Evolutionary conservation across 208 protist genomes (phyloP).

Genomic region (Balamuthia mandrillaris): DNA sequence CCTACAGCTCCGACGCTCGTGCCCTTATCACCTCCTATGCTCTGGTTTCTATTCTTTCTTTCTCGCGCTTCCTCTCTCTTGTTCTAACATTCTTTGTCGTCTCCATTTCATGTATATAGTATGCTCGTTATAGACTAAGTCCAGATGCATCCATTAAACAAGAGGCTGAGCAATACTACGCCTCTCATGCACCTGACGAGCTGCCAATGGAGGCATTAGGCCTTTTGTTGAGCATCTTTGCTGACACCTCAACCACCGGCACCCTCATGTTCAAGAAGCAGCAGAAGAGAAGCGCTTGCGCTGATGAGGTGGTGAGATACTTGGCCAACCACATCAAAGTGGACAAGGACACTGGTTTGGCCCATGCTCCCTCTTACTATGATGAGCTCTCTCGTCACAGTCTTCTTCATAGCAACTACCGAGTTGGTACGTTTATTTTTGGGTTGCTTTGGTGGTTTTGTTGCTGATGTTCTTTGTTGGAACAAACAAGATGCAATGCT

Average conservation of each 20-base stretch:
- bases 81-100: too few species aligned
- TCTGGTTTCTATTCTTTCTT: too few species aligned
- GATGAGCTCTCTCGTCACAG: conserved; percentile 20
- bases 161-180: conserved; percentile 15
- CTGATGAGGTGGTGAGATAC: conserved; percentile 14
- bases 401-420: conserved; percentile 27
- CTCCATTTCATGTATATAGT: too few species aligned
- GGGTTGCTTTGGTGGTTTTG: too few species aligned
- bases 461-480: too few species aligned
- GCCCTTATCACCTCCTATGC: not conserved
- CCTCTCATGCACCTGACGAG: not conserved
- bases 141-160: not conserved
- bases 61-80: too few species aligned
- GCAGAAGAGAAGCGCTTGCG: not conserved
- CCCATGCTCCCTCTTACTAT: conserved; percentile 25
- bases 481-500: not conserved
- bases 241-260: too few species aligned
- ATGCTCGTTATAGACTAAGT: not conserved
- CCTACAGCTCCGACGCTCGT: not conserved
- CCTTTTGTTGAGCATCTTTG: not conserved
- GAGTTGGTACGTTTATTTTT: not conserved
- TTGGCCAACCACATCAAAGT: not conserved
- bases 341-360: not conserved
- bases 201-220: conserved; percentile 21
- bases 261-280: too few species aligned